Evolutionary conservation across 345 rosid species (phyloP).

Genomic region (Citrus cavaleriei): DNA sequence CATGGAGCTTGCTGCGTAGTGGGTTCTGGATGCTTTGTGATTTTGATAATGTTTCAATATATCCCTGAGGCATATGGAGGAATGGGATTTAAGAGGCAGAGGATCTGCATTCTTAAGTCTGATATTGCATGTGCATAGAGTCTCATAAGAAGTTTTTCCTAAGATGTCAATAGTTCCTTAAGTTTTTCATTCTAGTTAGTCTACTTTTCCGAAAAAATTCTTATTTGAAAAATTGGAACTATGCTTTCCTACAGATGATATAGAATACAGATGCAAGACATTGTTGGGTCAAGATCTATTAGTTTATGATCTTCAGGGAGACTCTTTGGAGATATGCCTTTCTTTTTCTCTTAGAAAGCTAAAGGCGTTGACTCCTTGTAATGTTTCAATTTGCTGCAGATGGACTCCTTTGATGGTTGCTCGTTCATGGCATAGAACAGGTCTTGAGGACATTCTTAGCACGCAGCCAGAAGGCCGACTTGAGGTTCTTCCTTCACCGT

Average conservation of each 20-base stretch:
- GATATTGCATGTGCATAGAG: not conserved
- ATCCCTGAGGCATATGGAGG: not conserved
- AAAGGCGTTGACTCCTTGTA: constrained; percentile 1
- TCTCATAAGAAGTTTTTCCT: not conserved
- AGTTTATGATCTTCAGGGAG: not conserved
- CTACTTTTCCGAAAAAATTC: not conserved
- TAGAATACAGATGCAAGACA: not conserved
- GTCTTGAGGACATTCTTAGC: constrained; percentile 71
- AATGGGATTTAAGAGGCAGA: not conserved
- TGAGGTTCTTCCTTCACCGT: constrained; percentile 56
- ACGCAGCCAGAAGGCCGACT: constrained; percentile 38
- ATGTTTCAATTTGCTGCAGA: constrained; percentile 35
- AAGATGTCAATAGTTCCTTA: not conserved
- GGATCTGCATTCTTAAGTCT: not conserved
- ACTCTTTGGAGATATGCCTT: not conserved
- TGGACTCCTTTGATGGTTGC: constrained; percentile 97
- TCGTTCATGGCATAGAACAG: constrained; percentile 80
- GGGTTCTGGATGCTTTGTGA: not conserved
- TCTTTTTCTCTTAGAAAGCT: not conserved
- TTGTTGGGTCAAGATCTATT: not conserved
- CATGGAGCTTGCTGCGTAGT: not conserved
- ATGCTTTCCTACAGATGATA: not conserved
- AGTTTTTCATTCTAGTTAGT: not conserved
- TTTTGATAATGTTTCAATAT: not conserved
- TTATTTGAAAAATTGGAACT: not conserved